These are phyloP conservation scores for Agaricus sinodeliciosus DNA, from an alignment of 768 basidiomycete species.

Conservation along the genomic window DNA sequence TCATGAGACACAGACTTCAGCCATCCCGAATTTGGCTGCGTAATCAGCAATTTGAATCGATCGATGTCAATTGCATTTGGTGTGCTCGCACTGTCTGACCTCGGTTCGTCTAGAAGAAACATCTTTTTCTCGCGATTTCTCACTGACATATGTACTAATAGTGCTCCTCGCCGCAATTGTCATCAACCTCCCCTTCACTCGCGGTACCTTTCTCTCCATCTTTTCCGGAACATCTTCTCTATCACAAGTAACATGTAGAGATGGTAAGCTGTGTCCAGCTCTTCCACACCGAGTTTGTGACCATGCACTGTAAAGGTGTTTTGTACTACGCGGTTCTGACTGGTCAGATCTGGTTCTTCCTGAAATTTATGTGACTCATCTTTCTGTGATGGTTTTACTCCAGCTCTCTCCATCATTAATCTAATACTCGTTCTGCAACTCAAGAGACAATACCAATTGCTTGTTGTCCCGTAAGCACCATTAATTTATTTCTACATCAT, in stretches of 20 bases:
- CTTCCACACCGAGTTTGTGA: not conserved
- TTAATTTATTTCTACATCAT: not conserved
- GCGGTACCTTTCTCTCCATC: not conserved
- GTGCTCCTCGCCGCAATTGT: not conserved
- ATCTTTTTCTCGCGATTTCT: not conserved
- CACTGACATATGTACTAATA: not conserved
- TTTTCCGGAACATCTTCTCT: not conserved
- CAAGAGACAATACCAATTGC: not conserved
- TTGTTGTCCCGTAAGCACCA: not conserved
- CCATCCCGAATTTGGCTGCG: not conserved
- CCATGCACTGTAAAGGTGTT: not conserved
- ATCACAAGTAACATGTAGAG: not conserved
- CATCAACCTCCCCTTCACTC: not conserved
- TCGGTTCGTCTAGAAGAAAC: not conserved
- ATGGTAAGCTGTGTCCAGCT: not conserved
- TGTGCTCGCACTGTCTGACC: not conserved
- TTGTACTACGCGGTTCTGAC: not conserved
- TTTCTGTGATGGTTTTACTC: not conserved
- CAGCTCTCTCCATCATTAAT: conserved; percentile 5
- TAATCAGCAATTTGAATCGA: not conserved
- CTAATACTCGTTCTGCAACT: not conserved
- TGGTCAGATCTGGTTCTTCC: not conserved
- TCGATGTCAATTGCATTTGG: not conserved
- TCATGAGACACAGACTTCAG: not conserved
- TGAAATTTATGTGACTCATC: not conserved